Percentiles rank a stretch among this genome's conserved stretches.
Conservation (phyloP, 305 asterid species). For the Fraxinus velutina region DNA sequence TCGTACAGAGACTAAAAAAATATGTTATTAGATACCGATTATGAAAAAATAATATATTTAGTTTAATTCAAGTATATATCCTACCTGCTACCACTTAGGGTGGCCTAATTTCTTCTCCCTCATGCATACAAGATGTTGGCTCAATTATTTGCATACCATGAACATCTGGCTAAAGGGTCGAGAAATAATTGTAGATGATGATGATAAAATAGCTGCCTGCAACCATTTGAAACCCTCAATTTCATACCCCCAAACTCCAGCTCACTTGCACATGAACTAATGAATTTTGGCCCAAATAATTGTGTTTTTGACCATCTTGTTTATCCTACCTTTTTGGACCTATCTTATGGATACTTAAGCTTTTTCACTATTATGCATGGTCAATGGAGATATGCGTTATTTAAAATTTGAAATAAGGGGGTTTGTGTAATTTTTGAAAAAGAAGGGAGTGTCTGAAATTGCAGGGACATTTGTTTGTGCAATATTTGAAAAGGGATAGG, state of each 20-base stretch:
- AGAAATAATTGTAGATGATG: conserved; percentile 21
- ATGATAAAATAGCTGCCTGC: conserved; percentile 4
- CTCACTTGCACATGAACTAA: conserved; percentile 8
- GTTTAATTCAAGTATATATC: not conserved
- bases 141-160: conserved; percentile 23
- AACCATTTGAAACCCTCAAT: not conserved
- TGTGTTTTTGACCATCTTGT: not conserved
- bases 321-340: conserved; percentile 16
- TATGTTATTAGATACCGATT: not conserved
- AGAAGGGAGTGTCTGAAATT: too few relatives aligned
- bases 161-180: conserved; percentile 8
- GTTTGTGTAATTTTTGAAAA: not conserved
- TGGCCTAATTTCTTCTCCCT: conserved; percentile 10
- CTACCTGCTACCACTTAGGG: not conserved
- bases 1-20: not conserved
- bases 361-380: not conserved
- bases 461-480: not conserved
- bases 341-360: not conserved
- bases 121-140: conserved; percentile 38
- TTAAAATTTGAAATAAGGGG: not conserved
- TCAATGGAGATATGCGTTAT: not conserved
- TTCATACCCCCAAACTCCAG: not conserved
- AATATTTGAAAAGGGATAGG: not conserved
- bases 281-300: not conserved
- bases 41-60: not conserved